Evolutionary conservation across 2,329 filamentous ascomycete species (phyloP).

Genomic region (Ophiosphaerella herpotricha): DNA sequence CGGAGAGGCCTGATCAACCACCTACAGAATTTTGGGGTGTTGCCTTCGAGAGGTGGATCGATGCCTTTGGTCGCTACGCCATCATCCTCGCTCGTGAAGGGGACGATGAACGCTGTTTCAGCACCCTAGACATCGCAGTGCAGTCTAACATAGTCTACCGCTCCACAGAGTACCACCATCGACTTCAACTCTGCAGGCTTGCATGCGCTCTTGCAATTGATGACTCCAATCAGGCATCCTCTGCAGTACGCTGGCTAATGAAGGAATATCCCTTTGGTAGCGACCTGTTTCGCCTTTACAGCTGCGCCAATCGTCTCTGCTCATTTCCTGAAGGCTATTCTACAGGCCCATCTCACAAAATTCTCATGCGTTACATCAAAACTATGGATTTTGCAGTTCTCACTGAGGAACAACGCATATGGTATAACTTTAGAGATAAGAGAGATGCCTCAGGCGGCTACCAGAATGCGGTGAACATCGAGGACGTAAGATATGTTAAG

Average conservation of each 20-base stretch:
- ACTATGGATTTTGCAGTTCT: slow-evolving; percentile 75
- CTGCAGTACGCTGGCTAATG: slow-evolving; percentile 81
- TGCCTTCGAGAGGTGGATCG: slow-evolving; percentile 81
- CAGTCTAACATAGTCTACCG: slow-evolving; percentile 84
- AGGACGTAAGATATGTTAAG: slow-evolving; percentile 48
- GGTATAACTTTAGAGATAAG: slow-evolving; percentile 45
- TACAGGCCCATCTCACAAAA: slow-evolving; percentile 84
- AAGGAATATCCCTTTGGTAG: slow-evolving; percentile 78
- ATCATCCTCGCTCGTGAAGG: slow-evolving; percentile 72
- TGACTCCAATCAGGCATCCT: slow-evolving; percentile 75
- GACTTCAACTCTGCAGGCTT: slow-evolving; percentile 79
- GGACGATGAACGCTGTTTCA: slow-evolving; percentile 74
- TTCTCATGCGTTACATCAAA: slow-evolving; percentile 88
- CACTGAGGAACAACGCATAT: slow-evolving; percentile 54
- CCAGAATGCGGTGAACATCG: slow-evolving; percentile 43
- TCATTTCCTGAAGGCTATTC: slow-evolving; percentile 76
- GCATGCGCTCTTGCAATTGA: slow-evolving; percentile 81
- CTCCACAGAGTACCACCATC: slow-evolving; percentile 67
- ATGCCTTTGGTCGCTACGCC: slow-evolving; percentile 87
- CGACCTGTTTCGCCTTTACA: slow-evolving; percentile 83
- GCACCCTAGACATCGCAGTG: slow-evolving; percentile 75
- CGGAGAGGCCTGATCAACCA: slow-evolving; percentile 35
- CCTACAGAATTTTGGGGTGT: slow-evolving; percentile 74
- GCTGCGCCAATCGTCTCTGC: slow-evolving; percentile 75
- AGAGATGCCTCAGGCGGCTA: slow-evolving; percentile 47